These are phyloP conservation scores for Chiua virens DNA, from an alignment of 768 basidiomycete genomes.

Conservation along the genomic window DNA sequence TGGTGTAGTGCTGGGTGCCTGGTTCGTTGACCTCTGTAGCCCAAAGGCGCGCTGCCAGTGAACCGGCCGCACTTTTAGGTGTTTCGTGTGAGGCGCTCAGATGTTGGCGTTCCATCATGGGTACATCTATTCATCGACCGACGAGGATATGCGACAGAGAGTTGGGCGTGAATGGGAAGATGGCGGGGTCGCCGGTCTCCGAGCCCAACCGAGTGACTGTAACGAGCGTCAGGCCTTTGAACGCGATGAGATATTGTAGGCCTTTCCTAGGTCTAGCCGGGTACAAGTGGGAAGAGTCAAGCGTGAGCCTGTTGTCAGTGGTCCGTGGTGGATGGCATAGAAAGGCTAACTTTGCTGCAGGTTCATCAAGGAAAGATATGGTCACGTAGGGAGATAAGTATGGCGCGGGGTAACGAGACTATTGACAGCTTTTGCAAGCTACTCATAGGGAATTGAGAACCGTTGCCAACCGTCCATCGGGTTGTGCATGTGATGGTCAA, in stretches of 20 bases:
- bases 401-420: not conserved
- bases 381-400: not conserved
- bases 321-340: too few relatives aligned
- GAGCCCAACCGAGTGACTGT: conserved; percentile 8
- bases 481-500: not conserved
- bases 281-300: not conserved
- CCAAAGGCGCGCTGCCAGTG: too few relatives aligned
- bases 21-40: too few relatives aligned
- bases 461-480: not conserved
- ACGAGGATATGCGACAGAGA: too few relatives aligned
- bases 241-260: not conserved
- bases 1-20: too few relatives aligned
- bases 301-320: too few relatives aligned
- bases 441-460: not conserved
- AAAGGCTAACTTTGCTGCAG: too few relatives aligned
- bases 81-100: too few relatives aligned
- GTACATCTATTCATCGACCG: too few relatives aligned
- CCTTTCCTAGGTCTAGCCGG: conserved; percentile 2
- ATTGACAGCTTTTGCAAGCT: conserved; percentile 1
- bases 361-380: conserved; percentile 1
- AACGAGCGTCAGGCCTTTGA: conserved; percentile 1
- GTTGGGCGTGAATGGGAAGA: too few relatives aligned
- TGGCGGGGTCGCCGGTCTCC: not conserved
- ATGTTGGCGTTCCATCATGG: too few relatives aligned
- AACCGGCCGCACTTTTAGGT: too few relatives aligned